Evolutionary conservation across 1,139 yeast species (phyloP), one percentile per base, ranked within the genome.

Genomic region (Chernovozyma sophiae-reginae): DNA sequence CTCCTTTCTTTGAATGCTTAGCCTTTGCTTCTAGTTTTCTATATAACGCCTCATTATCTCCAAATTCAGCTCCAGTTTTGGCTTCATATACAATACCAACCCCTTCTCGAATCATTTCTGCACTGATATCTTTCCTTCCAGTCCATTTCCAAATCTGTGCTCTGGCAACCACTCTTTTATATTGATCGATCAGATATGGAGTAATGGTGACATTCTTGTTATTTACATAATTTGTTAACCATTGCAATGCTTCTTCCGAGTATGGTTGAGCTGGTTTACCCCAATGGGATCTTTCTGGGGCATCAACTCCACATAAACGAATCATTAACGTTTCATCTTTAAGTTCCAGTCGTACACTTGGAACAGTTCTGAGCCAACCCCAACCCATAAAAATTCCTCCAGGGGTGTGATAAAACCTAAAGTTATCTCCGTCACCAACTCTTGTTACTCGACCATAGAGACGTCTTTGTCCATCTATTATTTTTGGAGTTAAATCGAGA

Each of bases 341-440:
- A 36, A 80, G 55, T 25, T 58, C 66, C 34, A 64, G 51, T 42
- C 77, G 65, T 26, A 65, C 56, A 32, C 50, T 72, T 38, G 53
- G 83, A 34, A 62, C 65, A 29, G 42, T 51, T 37, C 97, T 64
- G 15, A 86, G 53, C 96, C 96, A 87, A 10, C 95, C 92, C 98
- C 98, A 92, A 0, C 99, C 99, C 4, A 81, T 75, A 1, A 81
- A 51, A 0, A 72, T 41, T 0, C 98, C 98, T 3, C 97, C 97
- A 0, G 99, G 99, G 0, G 95, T 81, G 56, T 92, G 99, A 53
- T 71, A 92, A 47, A 92, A 77, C 38, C 92, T 82, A 58, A 92
- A 92, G 54, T 90, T 90, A 55, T 92, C 99, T 4, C 97, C 98
- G 58, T 92, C 98, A 0, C 97, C 97, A 0, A 92, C 98, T 3